Conservation (phyloP, 1,139 yeast genomes). For the Sugiyamaella japonica region DNA sequence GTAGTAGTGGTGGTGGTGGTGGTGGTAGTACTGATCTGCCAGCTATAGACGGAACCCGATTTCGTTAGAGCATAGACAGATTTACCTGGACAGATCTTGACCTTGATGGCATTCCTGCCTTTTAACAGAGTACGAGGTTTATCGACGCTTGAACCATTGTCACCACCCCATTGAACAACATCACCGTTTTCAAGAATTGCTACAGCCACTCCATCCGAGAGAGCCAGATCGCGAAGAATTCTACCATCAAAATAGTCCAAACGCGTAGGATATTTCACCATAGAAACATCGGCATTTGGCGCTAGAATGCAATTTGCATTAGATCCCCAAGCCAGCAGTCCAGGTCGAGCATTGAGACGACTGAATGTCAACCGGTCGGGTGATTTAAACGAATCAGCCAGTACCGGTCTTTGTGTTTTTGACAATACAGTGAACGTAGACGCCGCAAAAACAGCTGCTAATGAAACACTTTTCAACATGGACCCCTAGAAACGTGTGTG, state of each 20-base stretch:
- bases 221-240: constrained; percentile 56
- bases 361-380: constrained; percentile 6
- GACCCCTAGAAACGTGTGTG: too few species aligned
- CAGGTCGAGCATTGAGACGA: constrained; percentile 41
- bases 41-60: constrained; percentile 44
- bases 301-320: constrained; percentile 46
- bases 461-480: constrained; percentile 11
- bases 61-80: constrained; percentile 56
- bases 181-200: constrained; percentile 73
- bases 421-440: constrained; percentile 7
- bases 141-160: not conserved
- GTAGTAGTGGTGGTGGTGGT: not conserved
- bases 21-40: constrained; percentile 18
- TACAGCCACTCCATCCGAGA: constrained; percentile 56
- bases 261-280: constrained; percentile 57
- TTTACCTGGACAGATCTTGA: constrained; percentile 53
- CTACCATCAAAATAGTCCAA: constrained; percentile 63
- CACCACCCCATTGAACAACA: constrained; percentile 62
- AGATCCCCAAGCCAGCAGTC: constrained; percentile 56
- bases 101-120: constrained; percentile 49
- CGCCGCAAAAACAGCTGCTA: constrained; percentile 7
- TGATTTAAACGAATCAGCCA: constrained; percentile 5
- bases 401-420: not conserved
- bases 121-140: constrained; percentile 43
- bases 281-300: constrained; percentile 38